Evolutionary conservation across 2,329 filamentous ascomycete genomes (phyloP).

Genomic region (Pseudopithomyces maydicus): DNA sequence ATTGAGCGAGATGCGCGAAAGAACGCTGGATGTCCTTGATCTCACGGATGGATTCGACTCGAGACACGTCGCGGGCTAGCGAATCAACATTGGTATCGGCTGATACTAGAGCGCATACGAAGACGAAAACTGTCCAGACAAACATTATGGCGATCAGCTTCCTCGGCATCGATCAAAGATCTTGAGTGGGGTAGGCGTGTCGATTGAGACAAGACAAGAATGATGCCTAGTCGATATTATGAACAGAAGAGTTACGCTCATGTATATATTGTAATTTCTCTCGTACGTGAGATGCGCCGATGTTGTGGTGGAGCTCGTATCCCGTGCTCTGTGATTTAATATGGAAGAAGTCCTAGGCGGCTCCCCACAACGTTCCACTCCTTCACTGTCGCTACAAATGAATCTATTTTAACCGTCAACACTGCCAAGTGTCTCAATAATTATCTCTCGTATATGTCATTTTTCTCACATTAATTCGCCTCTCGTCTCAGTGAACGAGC

Average conservation of each 20-base stretch:
- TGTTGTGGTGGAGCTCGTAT: not conserved
- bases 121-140: not conserved
- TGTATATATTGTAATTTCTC: not conserved
- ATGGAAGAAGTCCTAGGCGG: not conserved
- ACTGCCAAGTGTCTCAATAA: not conserved
- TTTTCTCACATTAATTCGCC: too few species aligned
- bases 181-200: not conserved
- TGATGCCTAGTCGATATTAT: not conserved
- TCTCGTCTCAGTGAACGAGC: too few species aligned
- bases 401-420: not conserved
- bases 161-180: not conserved
- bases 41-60: conserved; percentile 29
- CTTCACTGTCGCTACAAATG: not conserved
- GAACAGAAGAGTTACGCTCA: not conserved
- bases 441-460: not conserved
- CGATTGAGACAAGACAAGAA: not conserved
- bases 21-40: conserved; percentile 29
- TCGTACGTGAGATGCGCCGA: not conserved
- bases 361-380: not conserved
- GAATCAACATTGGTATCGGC: conserved; percentile 8
- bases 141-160: not conserved
- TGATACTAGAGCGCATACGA: not conserved
- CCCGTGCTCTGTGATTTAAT: not conserved
- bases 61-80: conserved; percentile 20
- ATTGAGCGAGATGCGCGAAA: conserved; percentile 25